These are phyloP conservation scores for Cnidoscolus chayamansa DNA, from an alignment of 441 rosid species.

Conservation along the genomic window DNA sequence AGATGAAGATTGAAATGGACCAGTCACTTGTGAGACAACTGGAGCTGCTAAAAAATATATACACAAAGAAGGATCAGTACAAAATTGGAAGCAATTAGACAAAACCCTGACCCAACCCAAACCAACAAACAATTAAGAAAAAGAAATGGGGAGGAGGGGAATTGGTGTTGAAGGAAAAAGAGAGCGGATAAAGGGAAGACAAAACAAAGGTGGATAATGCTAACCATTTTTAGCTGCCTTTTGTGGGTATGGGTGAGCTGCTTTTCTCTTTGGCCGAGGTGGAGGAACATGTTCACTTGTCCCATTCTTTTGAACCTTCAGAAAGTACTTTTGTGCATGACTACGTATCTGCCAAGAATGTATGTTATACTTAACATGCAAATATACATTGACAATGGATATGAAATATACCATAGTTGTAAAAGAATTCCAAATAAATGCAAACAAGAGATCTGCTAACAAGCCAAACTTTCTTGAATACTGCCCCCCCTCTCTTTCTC, in stretches of 20 bases:
- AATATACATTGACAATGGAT: not conserved
- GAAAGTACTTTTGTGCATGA: constrained; percentile 93
- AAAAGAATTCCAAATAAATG: not conserved
- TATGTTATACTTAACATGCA: constrained; percentile 13
- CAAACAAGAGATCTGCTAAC: not conserved
- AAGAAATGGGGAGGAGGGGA: not conserved
- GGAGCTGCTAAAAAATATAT: constrained; percentile 32
- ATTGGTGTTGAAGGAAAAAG: not conserved
- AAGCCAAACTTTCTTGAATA: not conserved
- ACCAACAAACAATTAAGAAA: not conserved
- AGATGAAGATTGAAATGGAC: constrained; percentile 48
- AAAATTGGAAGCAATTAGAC: constrained; percentile 15
- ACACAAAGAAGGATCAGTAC: constrained; percentile 14
- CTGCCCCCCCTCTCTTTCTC: no score
- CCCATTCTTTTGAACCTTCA: constrained; percentile 90
- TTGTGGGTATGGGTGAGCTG: constrained; percentile 88
- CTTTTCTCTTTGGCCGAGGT: constrained; percentile 95
- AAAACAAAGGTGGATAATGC: not conserved
- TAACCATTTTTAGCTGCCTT: constrained; percentile 74
- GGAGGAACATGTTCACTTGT: constrained; percentile 89
- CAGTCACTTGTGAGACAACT: constrained; percentile 38
- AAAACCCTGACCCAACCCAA: not conserved
- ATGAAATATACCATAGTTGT: not conserved
- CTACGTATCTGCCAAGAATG: constrained; percentile 75
- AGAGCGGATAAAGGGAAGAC: not conserved